Conservation (phyloP, 148 eudicot genomes). For the Camellia lanceoleosa region DNA sequence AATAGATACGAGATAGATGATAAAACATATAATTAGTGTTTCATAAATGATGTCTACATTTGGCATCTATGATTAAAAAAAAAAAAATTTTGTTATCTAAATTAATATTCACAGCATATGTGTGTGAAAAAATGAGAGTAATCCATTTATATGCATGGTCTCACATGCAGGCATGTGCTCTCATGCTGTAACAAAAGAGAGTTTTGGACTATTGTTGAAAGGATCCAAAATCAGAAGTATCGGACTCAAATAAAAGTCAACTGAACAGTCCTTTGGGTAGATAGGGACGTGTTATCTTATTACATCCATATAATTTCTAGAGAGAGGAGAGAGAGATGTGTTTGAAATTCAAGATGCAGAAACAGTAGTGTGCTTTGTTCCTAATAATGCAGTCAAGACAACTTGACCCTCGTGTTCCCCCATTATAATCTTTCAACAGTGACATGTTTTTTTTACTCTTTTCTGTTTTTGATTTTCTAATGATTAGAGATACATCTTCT, state of each 20-base stretch:
- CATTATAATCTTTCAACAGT: not conserved
- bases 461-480: too few species aligned
- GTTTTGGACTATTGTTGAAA: slow-evolving; percentile 43
- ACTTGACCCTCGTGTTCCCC: not conserved
- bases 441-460: too few species aligned
- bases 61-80: too few species aligned
- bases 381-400: not conserved
- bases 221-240: slow-evolving; percentile 9
- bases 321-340: not conserved
- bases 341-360: not conserved
- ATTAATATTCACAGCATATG: too few species aligned
- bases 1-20: too few species aligned
- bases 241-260: slow-evolving; percentile 14
- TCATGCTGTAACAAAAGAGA: slow-evolving; percentile 26
- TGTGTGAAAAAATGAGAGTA: not conserved
- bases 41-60: too few species aligned
- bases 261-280: slow-evolving; percentile 15
- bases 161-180: slow-evolving; percentile 42
- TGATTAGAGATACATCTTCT: too few species aligned
- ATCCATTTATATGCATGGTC: slow-evolving; percentile 17
- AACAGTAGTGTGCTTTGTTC: not conserved
- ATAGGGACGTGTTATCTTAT: slow-evolving; percentile 6
- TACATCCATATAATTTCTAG: not conserved
- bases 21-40: too few species aligned
- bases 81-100: too few species aligned